These are phyloP conservation scores for Nitzschia palea DNA, from an alignment of 108 stramenopile genomes.

Conservation along the genomic window DNA sequence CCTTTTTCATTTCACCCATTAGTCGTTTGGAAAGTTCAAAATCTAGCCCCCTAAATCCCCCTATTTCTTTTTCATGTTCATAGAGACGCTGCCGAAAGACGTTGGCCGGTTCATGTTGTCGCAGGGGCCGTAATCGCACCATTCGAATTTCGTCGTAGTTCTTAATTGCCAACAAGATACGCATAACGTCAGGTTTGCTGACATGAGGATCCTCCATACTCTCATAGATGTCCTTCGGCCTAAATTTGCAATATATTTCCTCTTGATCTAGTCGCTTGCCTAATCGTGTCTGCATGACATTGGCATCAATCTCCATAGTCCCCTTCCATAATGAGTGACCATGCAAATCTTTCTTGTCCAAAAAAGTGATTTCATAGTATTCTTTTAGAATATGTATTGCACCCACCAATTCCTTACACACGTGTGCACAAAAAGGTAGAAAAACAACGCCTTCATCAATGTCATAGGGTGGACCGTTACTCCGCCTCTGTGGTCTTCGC, in stretches of 20 bases:
- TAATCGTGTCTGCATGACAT: conserved; percentile 62
- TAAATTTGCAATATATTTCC: conserved; percentile 77
- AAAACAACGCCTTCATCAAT: conserved; percentile 58
- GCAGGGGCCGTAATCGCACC: conserved; percentile 40
- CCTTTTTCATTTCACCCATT: background rate
- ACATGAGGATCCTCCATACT: conserved; percentile 53
- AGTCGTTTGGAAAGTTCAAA: conserved; percentile 10
- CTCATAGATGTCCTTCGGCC: conserved; percentile 49
- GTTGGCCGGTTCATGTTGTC: conserved; percentile 24
- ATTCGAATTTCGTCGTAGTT: conserved; percentile 63
- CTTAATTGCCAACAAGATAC: conserved; percentile 49
- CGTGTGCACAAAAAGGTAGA: conserved; percentile 78
- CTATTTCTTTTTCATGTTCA: conserved; percentile 15
- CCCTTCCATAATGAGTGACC: conserved; percentile 76
- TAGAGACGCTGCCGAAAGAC: conserved; percentile 8
- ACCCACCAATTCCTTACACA: conserved; percentile 60
- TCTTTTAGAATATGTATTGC: conserved; percentile 39
- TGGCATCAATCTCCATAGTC: conserved; percentile 63
- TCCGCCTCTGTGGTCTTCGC: background rate
- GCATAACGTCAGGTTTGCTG: conserved; percentile 49
- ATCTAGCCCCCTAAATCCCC: conserved; percentile 35
- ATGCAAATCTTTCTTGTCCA: conserved; percentile 53
- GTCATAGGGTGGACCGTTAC: conserved; percentile 27
- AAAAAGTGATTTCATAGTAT: conserved; percentile 70
- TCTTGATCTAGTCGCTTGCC: conserved; percentile 73